These are phyloP conservation scores for Hypholoma fasciculare DNA, from an alignment of 768 basidiomycete species.

Conservation along the genomic window DNA sequence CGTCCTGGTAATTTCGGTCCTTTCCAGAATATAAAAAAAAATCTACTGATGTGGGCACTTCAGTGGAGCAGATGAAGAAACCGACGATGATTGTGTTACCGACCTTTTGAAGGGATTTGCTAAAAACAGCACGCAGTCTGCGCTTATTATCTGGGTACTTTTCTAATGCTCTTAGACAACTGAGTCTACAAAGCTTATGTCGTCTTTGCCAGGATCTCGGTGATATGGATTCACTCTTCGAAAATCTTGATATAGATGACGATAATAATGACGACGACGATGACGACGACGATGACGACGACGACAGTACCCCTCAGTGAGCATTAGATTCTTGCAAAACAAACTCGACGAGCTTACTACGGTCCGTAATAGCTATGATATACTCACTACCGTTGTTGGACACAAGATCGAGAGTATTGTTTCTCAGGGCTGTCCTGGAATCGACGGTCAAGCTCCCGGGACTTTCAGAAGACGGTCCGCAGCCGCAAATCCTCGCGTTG, in stretches of 20 bases:
- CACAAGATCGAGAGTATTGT: constrained; percentile 5
- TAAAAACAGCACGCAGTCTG: constrained; percentile 20
- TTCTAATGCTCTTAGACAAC: background rate
- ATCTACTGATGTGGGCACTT: background rate
- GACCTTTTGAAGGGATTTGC: constrained; percentile 20
- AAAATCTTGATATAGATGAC: constrained; percentile 21
- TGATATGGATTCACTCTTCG: constrained; percentile 19
- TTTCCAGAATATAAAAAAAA: background rate
- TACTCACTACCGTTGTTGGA: constrained; percentile 16
- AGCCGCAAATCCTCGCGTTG: too few species aligned
- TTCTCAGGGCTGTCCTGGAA: constrained; percentile 19
- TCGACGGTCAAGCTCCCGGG: constrained; percentile 22
- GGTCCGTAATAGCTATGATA: constrained; percentile 9
- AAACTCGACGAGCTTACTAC: background rate
- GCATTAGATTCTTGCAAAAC: background rate
- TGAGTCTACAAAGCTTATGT: background rate
- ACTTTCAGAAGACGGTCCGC: background rate
- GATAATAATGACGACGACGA: constrained; percentile 13
- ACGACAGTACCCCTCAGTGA: constrained; percentile 12
- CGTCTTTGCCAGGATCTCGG: constrained; percentile 16
- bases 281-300: constrained; percentile 16
- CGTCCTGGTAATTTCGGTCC: constrained; percentile 18
- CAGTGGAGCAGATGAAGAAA: constrained; percentile 21
- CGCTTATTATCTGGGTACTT: constrained; percentile 24
- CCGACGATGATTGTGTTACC: constrained; percentile 23